Conservation (phyloP, 2,329 filamentous ascomycete species). For the Pleomassaria siparia region DNA sequence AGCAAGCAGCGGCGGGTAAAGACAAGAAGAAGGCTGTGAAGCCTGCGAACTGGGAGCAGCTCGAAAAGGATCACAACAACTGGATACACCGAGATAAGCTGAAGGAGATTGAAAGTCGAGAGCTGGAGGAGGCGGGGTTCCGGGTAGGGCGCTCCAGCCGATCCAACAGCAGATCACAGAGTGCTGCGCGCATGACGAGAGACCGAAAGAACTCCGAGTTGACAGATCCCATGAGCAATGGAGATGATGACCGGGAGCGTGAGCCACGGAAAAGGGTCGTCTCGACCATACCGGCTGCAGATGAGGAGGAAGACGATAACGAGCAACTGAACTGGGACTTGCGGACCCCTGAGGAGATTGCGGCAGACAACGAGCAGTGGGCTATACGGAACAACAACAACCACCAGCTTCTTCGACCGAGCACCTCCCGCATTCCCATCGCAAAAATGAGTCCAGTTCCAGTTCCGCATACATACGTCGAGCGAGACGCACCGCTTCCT, state of each 20-base stretch:
- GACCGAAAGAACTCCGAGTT: constrained; percentile 37
- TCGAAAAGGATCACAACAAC: constrained; percentile 61
- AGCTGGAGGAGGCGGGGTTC: constrained; percentile 78
- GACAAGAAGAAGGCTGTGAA: constrained; percentile 29
- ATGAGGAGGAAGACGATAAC: constrained; percentile 46
- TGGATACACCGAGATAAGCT: constrained; percentile 89
- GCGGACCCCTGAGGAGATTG: constrained; percentile 75
- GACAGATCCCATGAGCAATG: constrained; percentile 26
- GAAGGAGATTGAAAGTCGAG: constrained; percentile 76
- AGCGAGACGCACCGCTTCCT: constrained; percentile 69
- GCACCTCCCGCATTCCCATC: constrained; percentile 81
- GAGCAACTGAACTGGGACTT: constrained; percentile 64
- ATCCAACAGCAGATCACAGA: constrained; percentile 42
- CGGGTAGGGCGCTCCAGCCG: constrained; percentile 51
- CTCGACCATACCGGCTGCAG: constrained; percentile 45
- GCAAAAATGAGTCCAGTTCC: constrained; percentile 78
- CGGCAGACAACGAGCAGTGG: constrained; percentile 52
- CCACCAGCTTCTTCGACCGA: constrained; percentile 55
- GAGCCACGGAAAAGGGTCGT: constrained; percentile 24
- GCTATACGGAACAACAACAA: constrained; percentile 41
- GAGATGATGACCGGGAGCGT: neutral
- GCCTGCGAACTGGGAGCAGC: constrained; percentile 23
- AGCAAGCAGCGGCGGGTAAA: constrained; percentile 8
- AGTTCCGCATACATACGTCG: constrained; percentile 69
- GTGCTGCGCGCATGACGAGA: constrained; percentile 24